phyloP scores from a whole-genome alignment of 352 stramenopile species.

The Phytophthora pistaciae region DNA sequence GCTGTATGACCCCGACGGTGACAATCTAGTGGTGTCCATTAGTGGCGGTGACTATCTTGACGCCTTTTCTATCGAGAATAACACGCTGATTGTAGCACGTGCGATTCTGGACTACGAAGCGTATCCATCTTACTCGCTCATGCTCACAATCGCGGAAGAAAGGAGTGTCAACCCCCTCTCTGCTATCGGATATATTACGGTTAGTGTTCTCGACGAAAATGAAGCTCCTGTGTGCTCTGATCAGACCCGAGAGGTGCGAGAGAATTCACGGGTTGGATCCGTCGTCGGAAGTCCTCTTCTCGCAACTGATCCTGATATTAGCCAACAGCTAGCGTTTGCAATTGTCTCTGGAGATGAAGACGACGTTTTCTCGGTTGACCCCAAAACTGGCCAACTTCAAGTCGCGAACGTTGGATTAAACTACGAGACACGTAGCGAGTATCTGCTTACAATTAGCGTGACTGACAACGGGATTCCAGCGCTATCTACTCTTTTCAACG shows the following conservation, averaged over 20 bases:
- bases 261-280: slow-evolving; percentile 32
- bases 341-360: slow-evolving; percentile 30
- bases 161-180: slow-evolving; percentile 16
- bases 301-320: slow-evolving; percentile 22
- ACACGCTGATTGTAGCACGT: slow-evolving; percentile 13
- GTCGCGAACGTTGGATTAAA: slow-evolving; percentile 28
- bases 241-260: slow-evolving; percentile 28
- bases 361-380: slow-evolving; percentile 22
- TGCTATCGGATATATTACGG: slow-evolving; percentile 7
- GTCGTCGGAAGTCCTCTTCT: slow-evolving; percentile 19
- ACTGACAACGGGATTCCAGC: slow-evolving; percentile 28
- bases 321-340: slow-evolving; percentile 27
- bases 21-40: slow-evolving; percentile 23
- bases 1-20: slow-evolving; percentile 27
- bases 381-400: slow-evolving; percentile 24
- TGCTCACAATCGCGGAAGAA: slow-evolving; percentile 20
- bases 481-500: slow-evolving; percentile 18
- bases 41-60: slow-evolving; percentile 22
- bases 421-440: slow-evolving; percentile 28
- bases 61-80: slow-evolving; percentile 24
- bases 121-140: slow-evolving; percentile 22
- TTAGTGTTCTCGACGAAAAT: slow-evolving; percentile 36
- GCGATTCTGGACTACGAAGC: slow-evolving; percentile 30
- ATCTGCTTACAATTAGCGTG: slow-evolving; percentile 13
- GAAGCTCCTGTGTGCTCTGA: slow-evolving; percentile 28